Conservation (phyloP, 345 rosid genomes). For the Eucalyptus lansdowneana region DNA sequence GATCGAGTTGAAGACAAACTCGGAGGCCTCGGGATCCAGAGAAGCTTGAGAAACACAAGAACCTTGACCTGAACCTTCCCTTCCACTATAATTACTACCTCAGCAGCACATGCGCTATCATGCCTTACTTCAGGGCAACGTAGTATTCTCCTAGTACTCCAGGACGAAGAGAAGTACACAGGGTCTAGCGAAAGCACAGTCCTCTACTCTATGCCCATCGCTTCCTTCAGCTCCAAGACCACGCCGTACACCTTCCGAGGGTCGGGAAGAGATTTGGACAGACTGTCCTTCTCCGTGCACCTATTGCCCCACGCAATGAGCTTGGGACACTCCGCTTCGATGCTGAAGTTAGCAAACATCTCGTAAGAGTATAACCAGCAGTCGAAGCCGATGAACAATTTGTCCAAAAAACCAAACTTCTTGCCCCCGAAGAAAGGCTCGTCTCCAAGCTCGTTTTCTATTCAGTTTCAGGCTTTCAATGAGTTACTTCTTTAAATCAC, state of each 20-base stretch:
- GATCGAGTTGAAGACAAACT: background rate
- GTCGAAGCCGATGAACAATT: background rate
- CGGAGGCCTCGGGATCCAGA: background rate
- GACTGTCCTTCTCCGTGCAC: constrained; percentile 14
- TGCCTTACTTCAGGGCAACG: background rate
- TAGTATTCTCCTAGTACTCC: background rate
- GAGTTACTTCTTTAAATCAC: too few species aligned
- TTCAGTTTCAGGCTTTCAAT: too few species aligned
- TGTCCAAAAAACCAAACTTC: too few species aligned
- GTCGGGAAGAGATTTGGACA: constrained; percentile 7
- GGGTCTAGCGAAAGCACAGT: background rate
- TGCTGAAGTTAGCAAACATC: background rate
- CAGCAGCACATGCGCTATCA: background rate
- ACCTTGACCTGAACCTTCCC: background rate
- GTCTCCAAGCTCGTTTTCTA: too few species aligned
- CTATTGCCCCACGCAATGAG: constrained; percentile 17
- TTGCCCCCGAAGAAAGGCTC: too few species aligned
- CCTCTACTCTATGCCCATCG: background rate
- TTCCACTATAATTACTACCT: background rate
- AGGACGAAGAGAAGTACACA: background rate
- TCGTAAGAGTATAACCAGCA: constrained; percentile 9
- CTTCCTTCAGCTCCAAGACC: background rate
- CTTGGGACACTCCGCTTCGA: constrained; percentile 16
- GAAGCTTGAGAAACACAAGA: background rate
- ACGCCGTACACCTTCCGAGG: background rate